Evolutionary conservation across 176 grass and related monocot genomes (phyloP).

Genomic region (Areca catechu): DNA sequence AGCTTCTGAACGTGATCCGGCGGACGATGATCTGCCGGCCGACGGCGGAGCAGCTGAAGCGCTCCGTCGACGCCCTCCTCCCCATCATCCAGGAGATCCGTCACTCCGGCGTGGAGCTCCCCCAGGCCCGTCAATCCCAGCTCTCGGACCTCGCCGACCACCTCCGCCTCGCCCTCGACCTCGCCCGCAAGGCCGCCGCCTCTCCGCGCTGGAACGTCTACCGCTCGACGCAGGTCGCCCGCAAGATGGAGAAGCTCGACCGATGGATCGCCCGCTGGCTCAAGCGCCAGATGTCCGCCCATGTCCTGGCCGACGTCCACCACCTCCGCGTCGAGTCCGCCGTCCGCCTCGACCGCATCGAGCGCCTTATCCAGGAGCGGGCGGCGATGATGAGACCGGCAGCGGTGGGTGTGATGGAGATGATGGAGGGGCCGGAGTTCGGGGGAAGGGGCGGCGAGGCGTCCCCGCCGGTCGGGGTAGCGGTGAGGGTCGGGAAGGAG

Average conservation of each 20-base stretch:
- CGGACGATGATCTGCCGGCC: no score
- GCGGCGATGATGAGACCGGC: background rate
- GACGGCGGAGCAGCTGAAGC: no score
- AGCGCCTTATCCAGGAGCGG: slow-evolving; percentile 63
- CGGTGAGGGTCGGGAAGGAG: slow-evolving; percentile 54
- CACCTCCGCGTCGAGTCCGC: slow-evolving; percentile 59
- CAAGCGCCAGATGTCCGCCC: slow-evolving; percentile 50
- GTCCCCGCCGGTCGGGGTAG: slow-evolving; percentile 27
- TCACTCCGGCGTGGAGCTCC: slow-evolving; percentile 34
- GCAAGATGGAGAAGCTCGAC: no score
- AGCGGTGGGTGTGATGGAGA: slow-evolving; percentile 1
- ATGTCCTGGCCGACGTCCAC: slow-evolving; percentile 53
- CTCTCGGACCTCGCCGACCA: slow-evolving; percentile 57
- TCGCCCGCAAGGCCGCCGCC: slow-evolving; percentile 49
- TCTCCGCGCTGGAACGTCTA: no score
- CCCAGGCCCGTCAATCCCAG: slow-evolving; percentile 32
- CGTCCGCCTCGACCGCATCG: slow-evolving; percentile 50
- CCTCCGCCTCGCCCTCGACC: slow-evolving; percentile 54
- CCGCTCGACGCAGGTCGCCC: no score
- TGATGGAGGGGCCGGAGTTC: slow-evolving; percentile 17
- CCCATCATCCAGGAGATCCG: no score
- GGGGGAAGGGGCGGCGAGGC: slow-evolving; percentile 1
- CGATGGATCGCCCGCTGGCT: slow-evolving; percentile 77
- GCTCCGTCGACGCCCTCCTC: no score
- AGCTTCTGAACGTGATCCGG: no score